Conservation (phyloP, 495 filamentous ascomycete genomes). For the Immersiella caudata region DNA sequence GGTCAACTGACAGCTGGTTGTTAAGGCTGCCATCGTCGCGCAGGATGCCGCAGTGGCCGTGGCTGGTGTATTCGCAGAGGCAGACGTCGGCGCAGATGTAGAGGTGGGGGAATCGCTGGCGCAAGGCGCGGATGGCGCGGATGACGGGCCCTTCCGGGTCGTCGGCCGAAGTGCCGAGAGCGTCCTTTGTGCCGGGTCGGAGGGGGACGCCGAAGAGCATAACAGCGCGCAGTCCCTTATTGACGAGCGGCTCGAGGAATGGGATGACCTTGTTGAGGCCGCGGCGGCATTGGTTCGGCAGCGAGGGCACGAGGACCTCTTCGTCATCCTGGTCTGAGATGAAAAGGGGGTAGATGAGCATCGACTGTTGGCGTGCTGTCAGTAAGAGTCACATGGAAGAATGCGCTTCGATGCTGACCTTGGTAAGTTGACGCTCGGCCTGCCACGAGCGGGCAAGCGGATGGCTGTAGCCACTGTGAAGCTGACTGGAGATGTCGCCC, state of each 20-base stretch:
- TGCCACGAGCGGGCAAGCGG: slow-evolving; percentile 92
- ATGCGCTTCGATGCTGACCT: slow-evolving; percentile 56
- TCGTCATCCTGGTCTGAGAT: slow-evolving; percentile 93
- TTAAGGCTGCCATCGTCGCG: slow-evolving; percentile 89
- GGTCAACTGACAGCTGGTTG: slow-evolving; percentile 87
- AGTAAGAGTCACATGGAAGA: slow-evolving; percentile 11
- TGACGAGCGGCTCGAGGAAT: slow-evolving; percentile 81
- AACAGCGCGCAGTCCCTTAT: slow-evolving; percentile 85
- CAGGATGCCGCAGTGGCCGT: slow-evolving; percentile 95
- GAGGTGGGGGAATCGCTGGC: slow-evolving; percentile 79
- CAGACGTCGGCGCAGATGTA: slow-evolving; percentile 93
- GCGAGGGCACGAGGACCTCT: slow-evolving; percentile 83
- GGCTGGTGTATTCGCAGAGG: slow-evolving; percentile 98
- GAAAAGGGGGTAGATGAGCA: slow-evolving; percentile 97
- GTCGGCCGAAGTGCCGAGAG: slow-evolving; percentile 89
- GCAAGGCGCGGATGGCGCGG: slow-evolving; percentile 75
- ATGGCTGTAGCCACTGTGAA: slow-evolving; percentile 94
- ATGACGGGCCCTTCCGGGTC: slow-evolving; percentile 93
- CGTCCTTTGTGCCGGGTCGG: slow-evolving; percentile 77
- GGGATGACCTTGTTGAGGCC: slow-evolving; percentile 84
- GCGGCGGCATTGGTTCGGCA: slow-evolving; percentile 84
- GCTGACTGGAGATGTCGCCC: slow-evolving; percentile 90
- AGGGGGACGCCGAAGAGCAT: slow-evolving; percentile 95
- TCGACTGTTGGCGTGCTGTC: slow-evolving; percentile 62
- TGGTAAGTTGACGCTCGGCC: slow-evolving; percentile 93